These are phyloP conservation scores for Lactarius quietus DNA, from an alignment of 768 basidiomycete species.

Conservation along the genomic window DNA sequence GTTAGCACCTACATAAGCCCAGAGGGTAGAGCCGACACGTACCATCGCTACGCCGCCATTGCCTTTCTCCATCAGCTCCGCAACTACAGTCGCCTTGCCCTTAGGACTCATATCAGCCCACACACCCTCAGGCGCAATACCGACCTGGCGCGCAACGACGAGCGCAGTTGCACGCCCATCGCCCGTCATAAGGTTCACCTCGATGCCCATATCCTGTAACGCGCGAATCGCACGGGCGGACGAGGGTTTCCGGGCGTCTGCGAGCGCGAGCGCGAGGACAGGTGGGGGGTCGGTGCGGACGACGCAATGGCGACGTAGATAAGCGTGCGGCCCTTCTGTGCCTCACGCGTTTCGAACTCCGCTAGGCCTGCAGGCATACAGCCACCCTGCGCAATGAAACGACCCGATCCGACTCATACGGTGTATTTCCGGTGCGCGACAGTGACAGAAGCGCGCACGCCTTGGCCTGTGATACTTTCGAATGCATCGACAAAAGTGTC, in stretches of 20 bases:
- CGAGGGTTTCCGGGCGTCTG: slow-evolving; percentile 84
- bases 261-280: slow-evolving; percentile 76
- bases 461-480: slow-evolving; percentile 86
- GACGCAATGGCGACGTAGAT: slow-evolving; percentile 74
- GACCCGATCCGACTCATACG: slow-evolving; percentile 71
- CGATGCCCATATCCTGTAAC: slow-evolving; percentile 84
- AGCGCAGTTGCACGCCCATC: slow-evolving; percentile 82
- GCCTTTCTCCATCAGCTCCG: slow-evolving; percentile 74
- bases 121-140: slow-evolving; percentile 77
- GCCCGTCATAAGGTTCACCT: slow-evolving; percentile 92
- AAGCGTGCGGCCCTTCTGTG: slow-evolving; percentile 71
- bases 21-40: slow-evolving; percentile 28
- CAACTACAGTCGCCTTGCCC: slow-evolving; percentile 85
- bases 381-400: slow-evolving; percentile 58
- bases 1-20: background rate
- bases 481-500: slow-evolving; percentile 65
- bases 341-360: slow-evolving; percentile 68
- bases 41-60: slow-evolving; percentile 92
- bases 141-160: slow-evolving; percentile 87
- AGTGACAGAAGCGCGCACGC: slow-evolving; percentile 68
- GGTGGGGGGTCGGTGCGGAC: slow-evolving; percentile 49
- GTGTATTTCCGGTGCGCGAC: slow-evolving; percentile 46
- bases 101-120: slow-evolving; percentile 94
- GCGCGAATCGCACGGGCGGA: slow-evolving; percentile 80
- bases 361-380: slow-evolving; percentile 57